Percentiles rank a stretch among this genome's conserved stretches.
These are phyloP conservation scores for Lenwebbia sp. DNA, from an alignment of 345 rosid genomes.

Conservation along the genomic window DNA sequence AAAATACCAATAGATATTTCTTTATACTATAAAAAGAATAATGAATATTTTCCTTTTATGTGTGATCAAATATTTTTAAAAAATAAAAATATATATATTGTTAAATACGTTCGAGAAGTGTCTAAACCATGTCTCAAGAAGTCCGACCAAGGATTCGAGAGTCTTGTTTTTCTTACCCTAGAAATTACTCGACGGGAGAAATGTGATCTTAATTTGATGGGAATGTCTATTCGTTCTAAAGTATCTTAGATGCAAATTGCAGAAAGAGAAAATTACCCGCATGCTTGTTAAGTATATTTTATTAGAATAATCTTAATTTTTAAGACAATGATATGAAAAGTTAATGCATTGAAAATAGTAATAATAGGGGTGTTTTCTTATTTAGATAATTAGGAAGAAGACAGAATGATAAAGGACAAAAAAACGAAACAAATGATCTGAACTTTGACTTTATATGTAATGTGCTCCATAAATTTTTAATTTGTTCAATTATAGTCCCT, in stretches of 20 bases:
- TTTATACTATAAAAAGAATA: not conserved
- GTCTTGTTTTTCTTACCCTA: not conserved
- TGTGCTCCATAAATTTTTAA: too few species aligned
- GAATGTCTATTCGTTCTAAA: not conserved
- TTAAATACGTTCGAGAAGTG: not conserved
- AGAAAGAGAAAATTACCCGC: rapidly evolving
- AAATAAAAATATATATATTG: not conserved
- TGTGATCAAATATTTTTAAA: not conserved
- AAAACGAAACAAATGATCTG: too few species aligned
- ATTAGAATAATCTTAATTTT: not conserved
- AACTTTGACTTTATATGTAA: too few species aligned
- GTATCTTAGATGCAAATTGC: not conserved
- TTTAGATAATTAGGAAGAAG: not conserved
- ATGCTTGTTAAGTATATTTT: not conserved
- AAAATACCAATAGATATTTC: not conserved
- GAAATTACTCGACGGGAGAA: not conserved
- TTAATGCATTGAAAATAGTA: not conserved
- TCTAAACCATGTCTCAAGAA: not conserved
- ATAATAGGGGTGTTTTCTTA: not conserved
- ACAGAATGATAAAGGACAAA: not conserved
- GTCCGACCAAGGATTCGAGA: not conserved
- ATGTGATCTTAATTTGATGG: not conserved
- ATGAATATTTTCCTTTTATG: not conserved
- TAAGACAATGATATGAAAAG: not conserved
- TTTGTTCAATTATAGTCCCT: too few species aligned